These are phyloP conservation scores for Talaromyces verruculosus DNA, from an alignment of 2,329 filamentous ascomycete species.

Conservation along the genomic window DNA sequence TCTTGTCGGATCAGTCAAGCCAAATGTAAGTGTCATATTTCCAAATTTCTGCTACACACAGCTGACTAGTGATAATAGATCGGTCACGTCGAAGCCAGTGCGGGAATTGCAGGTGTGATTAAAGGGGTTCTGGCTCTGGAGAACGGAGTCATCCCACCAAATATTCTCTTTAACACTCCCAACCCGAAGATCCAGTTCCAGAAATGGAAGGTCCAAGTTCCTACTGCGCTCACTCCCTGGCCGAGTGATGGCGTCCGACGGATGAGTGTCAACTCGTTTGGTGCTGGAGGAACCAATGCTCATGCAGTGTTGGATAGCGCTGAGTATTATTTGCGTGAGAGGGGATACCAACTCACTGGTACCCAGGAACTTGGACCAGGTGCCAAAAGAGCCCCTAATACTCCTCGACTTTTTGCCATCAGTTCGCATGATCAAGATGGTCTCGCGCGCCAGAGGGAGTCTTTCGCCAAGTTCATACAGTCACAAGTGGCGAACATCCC, in stretches of 20 bases:
- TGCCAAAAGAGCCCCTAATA: slow-evolving; percentile 21
- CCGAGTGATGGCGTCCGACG: slow-evolving; percentile 28
- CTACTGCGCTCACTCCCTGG: slow-evolving; percentile 22
- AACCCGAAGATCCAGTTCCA: slow-evolving; percentile 20
- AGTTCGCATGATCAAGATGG: slow-evolving; percentile 12
- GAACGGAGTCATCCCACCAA: slow-evolving; percentile 31
- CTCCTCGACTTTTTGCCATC: background rate
- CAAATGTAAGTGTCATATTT: background rate
- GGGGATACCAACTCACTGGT: background rate
- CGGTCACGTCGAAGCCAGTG: slow-evolving; percentile 35
- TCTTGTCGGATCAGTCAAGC: background rate
- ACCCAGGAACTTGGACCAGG: background rate
- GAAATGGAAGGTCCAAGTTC: slow-evolving; percentile 25
- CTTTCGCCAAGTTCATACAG: background rate
- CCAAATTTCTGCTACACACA: background rate
- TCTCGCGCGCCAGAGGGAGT: background rate
- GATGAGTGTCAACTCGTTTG: slow-evolving; percentile 39
- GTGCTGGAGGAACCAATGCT: slow-evolving; percentile 37
- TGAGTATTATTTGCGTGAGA: background rate
- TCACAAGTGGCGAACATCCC: background rate
- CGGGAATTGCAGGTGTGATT: slow-evolving; percentile 30
- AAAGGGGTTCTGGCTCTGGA: slow-evolving; percentile 38
- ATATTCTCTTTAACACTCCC: slow-evolving; percentile 29
- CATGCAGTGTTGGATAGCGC: slow-evolving; percentile 25
- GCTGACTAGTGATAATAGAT: slow-evolving; percentile 22